Conservation (phyloP, 2,329 filamentous ascomycete species). For the Fusarium pseudocircinatum region DNA sequence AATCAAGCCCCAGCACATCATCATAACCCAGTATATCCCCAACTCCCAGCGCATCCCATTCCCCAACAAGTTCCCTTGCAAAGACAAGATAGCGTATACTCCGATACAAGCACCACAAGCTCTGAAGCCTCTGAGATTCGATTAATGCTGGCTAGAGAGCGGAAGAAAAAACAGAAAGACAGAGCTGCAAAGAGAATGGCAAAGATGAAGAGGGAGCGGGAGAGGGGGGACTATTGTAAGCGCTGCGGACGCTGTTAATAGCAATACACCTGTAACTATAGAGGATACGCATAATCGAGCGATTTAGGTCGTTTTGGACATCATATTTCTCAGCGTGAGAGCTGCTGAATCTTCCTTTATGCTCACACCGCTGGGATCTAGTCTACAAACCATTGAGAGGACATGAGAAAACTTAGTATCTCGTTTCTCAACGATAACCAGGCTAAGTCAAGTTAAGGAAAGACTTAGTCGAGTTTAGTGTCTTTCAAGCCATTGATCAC, state of each 20-base stretch:
- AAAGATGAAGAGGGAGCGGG: neutral
- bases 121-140: neutral
- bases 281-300: neutral
- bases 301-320: neutral
- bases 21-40: neutral
- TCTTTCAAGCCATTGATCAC: neutral
- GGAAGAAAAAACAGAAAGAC: neutral
- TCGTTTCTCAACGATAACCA: neutral
- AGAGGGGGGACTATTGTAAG: neutral
- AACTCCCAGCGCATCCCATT: neutral
- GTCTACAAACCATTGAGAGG: no score
- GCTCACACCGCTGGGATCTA: no score
- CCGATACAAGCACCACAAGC: neutral
- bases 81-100: neutral
- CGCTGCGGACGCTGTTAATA: neutral
- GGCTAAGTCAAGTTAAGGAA: no score
- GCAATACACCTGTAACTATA: neutral
- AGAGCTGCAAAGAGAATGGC: neutral
- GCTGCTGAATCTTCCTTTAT: no score
- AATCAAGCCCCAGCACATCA: fast-evolving
- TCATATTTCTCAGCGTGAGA: neutral
- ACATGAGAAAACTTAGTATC: neutral
- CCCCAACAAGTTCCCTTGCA: neutral
- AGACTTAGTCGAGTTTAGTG: neutral
- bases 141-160: neutral